Evolutionary conservation across 164 flowering plant genomes (phyloP), one percentile per base, ranked within the genome.

Genomic region (Liriodendron chinense): DNA sequence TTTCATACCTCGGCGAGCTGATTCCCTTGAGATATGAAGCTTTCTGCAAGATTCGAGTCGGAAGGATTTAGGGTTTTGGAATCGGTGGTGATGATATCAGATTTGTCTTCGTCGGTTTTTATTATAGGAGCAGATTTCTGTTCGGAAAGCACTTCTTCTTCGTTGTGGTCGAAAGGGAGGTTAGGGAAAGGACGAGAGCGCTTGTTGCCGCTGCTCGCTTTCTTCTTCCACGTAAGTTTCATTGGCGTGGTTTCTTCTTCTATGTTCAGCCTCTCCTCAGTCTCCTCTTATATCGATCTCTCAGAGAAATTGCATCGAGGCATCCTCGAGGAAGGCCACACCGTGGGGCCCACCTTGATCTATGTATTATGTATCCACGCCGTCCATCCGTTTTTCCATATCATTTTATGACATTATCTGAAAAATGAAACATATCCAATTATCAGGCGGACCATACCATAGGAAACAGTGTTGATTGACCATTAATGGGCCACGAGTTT

Each of bases 1-100:
- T 1, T 10, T 18, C 2, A 16, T 75, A 89, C 91, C 91, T 87
- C 88, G 26, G 93, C 93, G 24, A 87, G 86, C 78, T 83, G 82
- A 75, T 86, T 75, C 21, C 93, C 93, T 75, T 86, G 82, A 20
- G 80, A 59, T 73, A 77, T 85, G 76, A 90, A 90, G 21, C 83
- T 69, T 22, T 82, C 76, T 3, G 89, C 87, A 22, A 90, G 88
- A 23, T 75, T 68, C 57, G 56, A 21, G 4, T 70, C 69, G 7
- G 70, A 74, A 25, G 70, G 48, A 68, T 70, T 73, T 14, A 50
- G 71, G n/a, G 63, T 34, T 67, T 28, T 24, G 28, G 66, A 7
- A 24, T 43, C 9, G 70, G 71, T 13, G 48, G 64, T 49, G 62
- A 65, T 79, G 74, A 79, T 68, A 73, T 74, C 53, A 10, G 3